phyloP scores from a whole-genome alignment of 2,329 filamentous ascomycete species.

The Hymenotorrendiella dingleyae region DNA sequence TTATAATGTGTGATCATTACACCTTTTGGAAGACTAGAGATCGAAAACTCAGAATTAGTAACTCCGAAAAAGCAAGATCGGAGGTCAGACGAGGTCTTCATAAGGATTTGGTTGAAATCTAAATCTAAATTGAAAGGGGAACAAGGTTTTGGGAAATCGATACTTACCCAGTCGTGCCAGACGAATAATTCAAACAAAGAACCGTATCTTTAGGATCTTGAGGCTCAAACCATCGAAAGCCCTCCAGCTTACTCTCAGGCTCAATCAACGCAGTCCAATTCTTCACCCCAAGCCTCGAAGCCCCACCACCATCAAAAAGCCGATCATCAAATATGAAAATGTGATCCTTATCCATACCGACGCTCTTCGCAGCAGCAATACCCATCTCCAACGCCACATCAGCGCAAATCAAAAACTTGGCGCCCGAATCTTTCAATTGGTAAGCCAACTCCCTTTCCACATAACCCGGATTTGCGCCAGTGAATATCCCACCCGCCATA shows the following conservation, averaged over 20 bases:
- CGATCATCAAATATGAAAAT: slow-evolving; percentile 63
- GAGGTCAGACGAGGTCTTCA: too few relatives aligned
- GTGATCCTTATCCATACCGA: slow-evolving; percentile 45
- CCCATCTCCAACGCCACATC: slow-evolving; percentile 55
- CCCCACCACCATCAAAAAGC: slow-evolving; percentile 37
- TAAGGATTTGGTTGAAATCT: too few relatives aligned
- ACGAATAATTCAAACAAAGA: slow-evolving; percentile 75
- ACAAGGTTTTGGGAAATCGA: too few relatives aligned
- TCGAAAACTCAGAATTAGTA: too few relatives aligned
- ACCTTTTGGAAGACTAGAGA: slow-evolving; percentile 75
- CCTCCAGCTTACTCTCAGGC: slow-evolving; percentile 42
- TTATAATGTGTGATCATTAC: slow-evolving; percentile 50
- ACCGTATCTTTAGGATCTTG: slow-evolving; percentile 33
- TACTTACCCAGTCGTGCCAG: slow-evolving; percentile 80
- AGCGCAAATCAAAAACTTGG: slow-evolving; percentile 61
- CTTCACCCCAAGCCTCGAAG: slow-evolving; percentile 36
- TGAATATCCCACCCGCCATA: slow-evolving; percentile 75
- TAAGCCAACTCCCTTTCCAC: slow-evolving; percentile 67
- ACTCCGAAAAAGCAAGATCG: too few relatives aligned
- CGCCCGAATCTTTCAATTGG: slow-evolving; percentile 66
- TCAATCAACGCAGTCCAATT: slow-evolving; percentile 62
- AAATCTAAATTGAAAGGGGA: too few relatives aligned
- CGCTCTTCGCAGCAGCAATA: slow-evolving; percentile 56
- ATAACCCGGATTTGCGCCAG: slow-evolving; percentile 66
- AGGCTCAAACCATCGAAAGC: slow-evolving; percentile 53